These are phyloP conservation scores for Diaporthe vexans DNA, from an alignment of 2,329 filamentous ascomycete species.

Conservation along the genomic window DNA sequence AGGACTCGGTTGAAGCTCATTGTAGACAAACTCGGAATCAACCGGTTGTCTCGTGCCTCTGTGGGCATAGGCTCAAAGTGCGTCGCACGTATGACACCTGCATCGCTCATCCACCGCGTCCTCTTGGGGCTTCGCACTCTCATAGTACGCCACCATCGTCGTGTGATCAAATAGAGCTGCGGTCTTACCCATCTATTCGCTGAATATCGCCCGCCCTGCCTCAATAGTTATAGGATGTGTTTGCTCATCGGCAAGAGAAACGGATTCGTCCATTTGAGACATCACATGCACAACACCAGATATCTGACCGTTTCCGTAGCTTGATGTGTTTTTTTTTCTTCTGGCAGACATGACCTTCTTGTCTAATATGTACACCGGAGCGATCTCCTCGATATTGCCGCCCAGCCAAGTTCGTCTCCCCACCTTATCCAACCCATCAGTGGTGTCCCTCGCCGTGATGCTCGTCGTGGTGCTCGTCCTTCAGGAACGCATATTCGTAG, in stretches of 20 bases:
- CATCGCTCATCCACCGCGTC: background rate
- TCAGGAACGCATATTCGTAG: slow-evolving; percentile 89
- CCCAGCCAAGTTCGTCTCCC: background rate
- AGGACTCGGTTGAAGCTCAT: no score
- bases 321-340: background rate
- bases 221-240: no score
- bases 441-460: slow-evolving; percentile 71
- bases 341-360: slow-evolving; percentile 10
- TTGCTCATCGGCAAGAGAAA: no score
- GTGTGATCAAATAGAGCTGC: no score
- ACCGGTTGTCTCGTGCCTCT: no score
- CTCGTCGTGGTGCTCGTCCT: slow-evolving; percentile 74
- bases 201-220: background rate
- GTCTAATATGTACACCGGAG: slow-evolving; percentile 38
- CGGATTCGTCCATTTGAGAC: no score
- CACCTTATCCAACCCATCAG: slow-evolving; percentile 52
- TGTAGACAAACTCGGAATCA: no score
- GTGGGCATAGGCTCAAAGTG: no score
- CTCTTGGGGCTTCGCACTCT: background rate
- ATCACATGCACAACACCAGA: background rate
- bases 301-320: background rate
- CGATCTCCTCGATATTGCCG: background rate
- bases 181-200: background rate
- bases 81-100: background rate
- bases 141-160: no score